phyloP scores from a whole-genome alignment of 306 rosid species.

The Sicyos edulis region DNA sequence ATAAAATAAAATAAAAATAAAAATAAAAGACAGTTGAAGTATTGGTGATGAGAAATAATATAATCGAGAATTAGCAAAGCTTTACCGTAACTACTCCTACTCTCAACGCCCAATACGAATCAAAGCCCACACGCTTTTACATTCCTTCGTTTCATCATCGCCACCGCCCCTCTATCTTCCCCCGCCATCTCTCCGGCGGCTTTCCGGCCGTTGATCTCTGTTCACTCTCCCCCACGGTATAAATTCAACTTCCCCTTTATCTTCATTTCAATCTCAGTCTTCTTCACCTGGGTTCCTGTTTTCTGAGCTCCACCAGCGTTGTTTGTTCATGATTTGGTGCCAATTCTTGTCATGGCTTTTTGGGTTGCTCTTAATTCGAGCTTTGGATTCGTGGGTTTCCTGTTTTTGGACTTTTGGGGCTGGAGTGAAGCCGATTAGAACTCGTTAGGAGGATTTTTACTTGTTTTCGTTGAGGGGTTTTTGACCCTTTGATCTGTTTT shows the following conservation, averaged over 20 bases:
- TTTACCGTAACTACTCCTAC: conserved; percentile 21
- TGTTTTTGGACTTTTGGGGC: conserved; percentile 49
- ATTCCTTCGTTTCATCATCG: conserved; percentile 21
- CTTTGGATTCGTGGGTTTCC: conserved; percentile 41
- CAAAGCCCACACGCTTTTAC: conserved; percentile 21
- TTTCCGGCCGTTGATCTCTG: conserved; percentile 12
- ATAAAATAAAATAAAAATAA: no score
- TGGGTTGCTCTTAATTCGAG: conserved; percentile 45
- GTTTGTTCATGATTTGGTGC: conserved; percentile 15
- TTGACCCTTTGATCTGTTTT: conserved; percentile 29
- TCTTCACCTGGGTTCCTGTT: not conserved
- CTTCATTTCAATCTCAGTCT: not conserved
- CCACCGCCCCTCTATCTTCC: not conserved
- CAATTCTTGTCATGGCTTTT: conserved; percentile 30
- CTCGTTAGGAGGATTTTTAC: conserved; percentile 13
- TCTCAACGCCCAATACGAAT: conserved; percentile 12
- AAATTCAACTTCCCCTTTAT: no score
- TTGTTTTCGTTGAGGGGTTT: not conserved
- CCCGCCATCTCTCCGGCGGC: not conserved
- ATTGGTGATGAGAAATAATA: no score
- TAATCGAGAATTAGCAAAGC: conserved; percentile 6
- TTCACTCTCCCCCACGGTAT: conserved; percentile 4
- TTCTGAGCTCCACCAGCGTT: not conserved
- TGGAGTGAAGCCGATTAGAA: conserved; percentile 39
- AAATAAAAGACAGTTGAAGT: no score